Evolutionary conservation across 2,329 filamentous ascomycete genomes (phyloP).

Genomic region (Penicillium sp.): DNA sequence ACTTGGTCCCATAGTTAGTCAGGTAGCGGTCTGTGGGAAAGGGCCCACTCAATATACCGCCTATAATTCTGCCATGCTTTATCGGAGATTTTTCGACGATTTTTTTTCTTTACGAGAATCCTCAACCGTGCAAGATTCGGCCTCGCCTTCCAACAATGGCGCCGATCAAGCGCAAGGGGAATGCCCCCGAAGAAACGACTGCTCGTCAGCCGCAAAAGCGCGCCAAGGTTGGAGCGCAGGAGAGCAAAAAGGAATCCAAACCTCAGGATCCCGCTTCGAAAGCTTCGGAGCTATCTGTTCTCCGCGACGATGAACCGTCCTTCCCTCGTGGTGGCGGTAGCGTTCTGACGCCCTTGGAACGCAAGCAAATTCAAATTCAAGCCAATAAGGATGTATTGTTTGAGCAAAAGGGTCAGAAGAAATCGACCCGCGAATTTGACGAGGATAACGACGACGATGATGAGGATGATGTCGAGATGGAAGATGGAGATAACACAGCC

Average conservation of each 20-base stretch:
- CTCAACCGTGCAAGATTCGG: constrained; percentile 23
- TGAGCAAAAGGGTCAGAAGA: constrained; percentile 64
- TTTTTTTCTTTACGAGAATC: constrained; percentile 26
- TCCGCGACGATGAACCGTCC: constrained; percentile 73
- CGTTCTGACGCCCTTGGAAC: constrained; percentile 84
- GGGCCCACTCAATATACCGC: constrained; percentile 13
- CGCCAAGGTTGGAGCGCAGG: constrained; percentile 37
- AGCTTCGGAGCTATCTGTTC: constrained; percentile 39
- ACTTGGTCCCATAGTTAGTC: neutral
- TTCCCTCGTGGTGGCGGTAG: constrained; percentile 92
- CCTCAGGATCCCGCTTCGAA: constrained; percentile 28
- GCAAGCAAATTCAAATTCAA: constrained; percentile 93
- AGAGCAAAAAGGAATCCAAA: constrained; percentile 32
- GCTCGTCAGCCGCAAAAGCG: constrained; percentile 39
- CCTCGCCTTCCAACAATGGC: constrained; percentile 35
- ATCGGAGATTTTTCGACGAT: constrained; percentile 23
- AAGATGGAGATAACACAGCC: constrained; percentile 39
- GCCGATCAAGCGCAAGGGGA: constrained; percentile 45
- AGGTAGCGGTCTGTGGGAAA: neutral
- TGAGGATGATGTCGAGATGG: constrained; percentile 51
- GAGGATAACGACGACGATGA: constrained; percentile 57
- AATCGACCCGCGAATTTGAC: constrained; percentile 46
- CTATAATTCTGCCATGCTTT: constrained; percentile 17
- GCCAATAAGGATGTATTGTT: constrained; percentile 88
- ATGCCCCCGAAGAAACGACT: constrained; percentile 33